phyloP scores from a whole-genome alignment of 495 filamentous ascomycete species.

The Tuber calosporum region DNA sequence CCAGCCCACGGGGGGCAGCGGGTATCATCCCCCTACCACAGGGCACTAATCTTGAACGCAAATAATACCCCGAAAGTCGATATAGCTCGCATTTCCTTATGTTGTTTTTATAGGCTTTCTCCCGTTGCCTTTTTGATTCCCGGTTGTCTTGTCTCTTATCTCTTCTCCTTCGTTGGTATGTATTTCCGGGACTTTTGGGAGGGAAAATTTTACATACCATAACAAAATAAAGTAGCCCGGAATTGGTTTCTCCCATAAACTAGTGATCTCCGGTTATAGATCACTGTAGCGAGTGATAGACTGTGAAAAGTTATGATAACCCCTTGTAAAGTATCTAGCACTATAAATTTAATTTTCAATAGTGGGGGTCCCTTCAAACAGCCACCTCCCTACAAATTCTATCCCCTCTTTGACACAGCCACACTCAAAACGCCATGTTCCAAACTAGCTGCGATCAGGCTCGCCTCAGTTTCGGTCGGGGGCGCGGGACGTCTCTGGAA shows the following conservation, averaged over 20 bases:
- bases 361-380: constrained; percentile 44
- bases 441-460: constrained; percentile 64
- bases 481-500: constrained; percentile 77
- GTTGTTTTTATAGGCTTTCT: constrained; percentile 3
- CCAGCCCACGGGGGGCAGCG: constrained; percentile 24
- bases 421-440: constrained; percentile 69
- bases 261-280: neutral
- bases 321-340: neutral
- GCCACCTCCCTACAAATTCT: constrained; percentile 53
- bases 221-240: neutral
- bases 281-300: neutral
- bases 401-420: constrained; percentile 65
- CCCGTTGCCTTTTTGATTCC: constrained; percentile 14
- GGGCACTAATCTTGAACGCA: neutral
- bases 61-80: neutral
- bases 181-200: neutral
- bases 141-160: neutral
- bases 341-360: neutral
- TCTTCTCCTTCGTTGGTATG: neutral
- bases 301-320: neutral
- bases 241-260: neutral
- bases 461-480: constrained; percentile 65
- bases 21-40: neutral
- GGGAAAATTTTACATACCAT: neutral
- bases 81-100: neutral